Base-by-base conservation (phyloP, 148 eudicot species). In the Dysphania ambrosioides region DNA sequence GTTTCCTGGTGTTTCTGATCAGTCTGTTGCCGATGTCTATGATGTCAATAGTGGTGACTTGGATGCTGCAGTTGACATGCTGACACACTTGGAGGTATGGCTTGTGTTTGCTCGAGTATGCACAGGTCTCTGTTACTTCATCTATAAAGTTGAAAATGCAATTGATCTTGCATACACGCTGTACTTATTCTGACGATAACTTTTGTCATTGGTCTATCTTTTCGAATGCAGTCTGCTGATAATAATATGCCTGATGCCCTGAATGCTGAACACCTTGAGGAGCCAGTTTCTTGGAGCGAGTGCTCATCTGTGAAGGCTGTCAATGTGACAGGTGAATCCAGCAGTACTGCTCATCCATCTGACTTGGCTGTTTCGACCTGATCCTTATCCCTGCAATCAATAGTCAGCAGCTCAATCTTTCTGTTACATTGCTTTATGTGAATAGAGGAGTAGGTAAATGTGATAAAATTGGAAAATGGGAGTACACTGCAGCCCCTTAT, bases 41-140 rank as follows among this genome's bases (percentile, higher is more conserved):
- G 30, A 74, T 40, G 85, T 87, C 72, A 91, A 86, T 79, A 64
- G 70, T 8, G 81, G 92, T 73, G 97, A 94, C 85, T 70, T 94
- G 84, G 96, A 94, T 35, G 83, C 88, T 58, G 70, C 98, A 31
- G 57, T 94, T 72, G 97, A 94, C 71, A 94, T 94, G 97, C 77
- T 94, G 77, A 79, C 72, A 62, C 87, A 91, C 60, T 90, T 94
- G 51, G 96, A 87, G 97, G 98, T 94, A 83, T 38, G 24, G 29
- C 12, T 16, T 41, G 26, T 64, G 13, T 12, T 34, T 32, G 16
- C 67, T 67, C 56, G 51, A 21, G 36, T 36, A 1, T 35, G 23
- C 26, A 36, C 51, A 66, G 15, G 13, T 26, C 55, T 56, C 29
- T 34, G 31, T 51, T 24, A 59, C 32, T 18, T 59, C 63, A 59